Conservation (phyloP, 108 stramenopile species). For the Cyclotella atomus region DNA sequence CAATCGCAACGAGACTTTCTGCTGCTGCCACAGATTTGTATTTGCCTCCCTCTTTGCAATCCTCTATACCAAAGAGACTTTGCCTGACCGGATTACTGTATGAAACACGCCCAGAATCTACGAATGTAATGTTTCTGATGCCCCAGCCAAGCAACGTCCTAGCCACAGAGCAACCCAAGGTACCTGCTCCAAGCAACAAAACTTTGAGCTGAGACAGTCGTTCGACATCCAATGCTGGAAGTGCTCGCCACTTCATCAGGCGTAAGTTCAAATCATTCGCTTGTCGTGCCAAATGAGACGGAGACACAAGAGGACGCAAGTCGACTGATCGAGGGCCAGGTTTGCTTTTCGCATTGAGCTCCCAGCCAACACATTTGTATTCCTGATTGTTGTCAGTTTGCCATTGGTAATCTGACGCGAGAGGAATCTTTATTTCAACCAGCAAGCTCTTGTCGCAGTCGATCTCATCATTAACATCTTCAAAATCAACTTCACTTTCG, state of each 20-base stretch:
- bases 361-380: conserved; percentile 82
- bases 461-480: conserved; percentile 17
- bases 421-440: conserved; percentile 60
- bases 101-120: conserved; percentile 94
- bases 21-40: conserved; percentile 96
- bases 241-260: conserved; percentile 98
- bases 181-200: conserved; percentile 96
- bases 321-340: conserved; percentile 84
- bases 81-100: conserved; percentile 98
- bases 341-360: conserved; percentile 75
- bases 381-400: conserved; percentile 10
- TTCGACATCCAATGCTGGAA: conserved; percentile 91
- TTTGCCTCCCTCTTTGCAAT: conserved; percentile 84
- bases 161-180: conserved; percentile 96
- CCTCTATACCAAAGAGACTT: conserved; percentile 89
- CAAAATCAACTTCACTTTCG: conserved; percentile 13
- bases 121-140: conserved; percentile 91
- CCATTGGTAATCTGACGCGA: conserved; percentile 61
- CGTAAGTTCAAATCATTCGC: conserved; percentile 95
- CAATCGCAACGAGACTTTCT: conserved; percentile 79
- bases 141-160: conserved; percentile 96
- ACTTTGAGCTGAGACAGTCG: conserved; percentile 76
- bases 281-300: conserved; percentile 83
- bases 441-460: conserved; percentile 51
- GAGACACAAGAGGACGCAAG: conserved; percentile 75